phyloP scores from a whole-genome alignment of 768 basidiomycete species.

The Amylocystis lapponica region DNA sequence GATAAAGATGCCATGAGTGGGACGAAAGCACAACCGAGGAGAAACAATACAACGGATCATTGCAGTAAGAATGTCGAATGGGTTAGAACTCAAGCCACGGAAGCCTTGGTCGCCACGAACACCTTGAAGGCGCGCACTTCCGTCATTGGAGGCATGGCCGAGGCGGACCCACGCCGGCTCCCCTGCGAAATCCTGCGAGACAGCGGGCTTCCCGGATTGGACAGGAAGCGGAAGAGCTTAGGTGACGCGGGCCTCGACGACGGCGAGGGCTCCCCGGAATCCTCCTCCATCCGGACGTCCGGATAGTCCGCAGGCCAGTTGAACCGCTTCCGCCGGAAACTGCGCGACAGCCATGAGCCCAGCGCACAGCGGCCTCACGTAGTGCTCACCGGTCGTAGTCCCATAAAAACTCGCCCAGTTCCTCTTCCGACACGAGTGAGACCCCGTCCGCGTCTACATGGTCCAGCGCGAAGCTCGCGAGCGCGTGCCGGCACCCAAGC shows the following conservation, averaged over 20 bases:
- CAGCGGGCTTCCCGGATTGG: not conserved
- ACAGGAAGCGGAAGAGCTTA: not conserved
- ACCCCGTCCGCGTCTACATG: constrained; percentile 17
- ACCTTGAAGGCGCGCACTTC: constrained; percentile 19
- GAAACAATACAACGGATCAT: not conserved
- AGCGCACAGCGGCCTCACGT: constrained; percentile 5
- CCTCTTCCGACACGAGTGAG: constrained; percentile 20
- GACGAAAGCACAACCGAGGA: not conserved
- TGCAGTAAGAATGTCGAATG: not conserved
- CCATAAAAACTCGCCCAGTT: constrained; percentile 39
- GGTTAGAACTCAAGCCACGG: not conserved
- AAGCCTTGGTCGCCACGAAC: constrained; percentile 14
- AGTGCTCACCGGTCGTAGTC: constrained; percentile 51
- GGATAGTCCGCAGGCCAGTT: constrained; percentile 55
- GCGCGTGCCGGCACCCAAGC: constrained; percentile 54
- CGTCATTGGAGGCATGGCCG: no score
- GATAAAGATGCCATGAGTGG: no score
- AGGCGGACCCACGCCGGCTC: no score
- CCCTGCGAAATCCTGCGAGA: no score
- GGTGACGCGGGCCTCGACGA: constrained; percentile 1
- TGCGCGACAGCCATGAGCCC: constrained; percentile 20
- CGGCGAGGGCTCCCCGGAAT: constrained; percentile 3
- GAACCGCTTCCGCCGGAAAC: constrained; percentile 63
- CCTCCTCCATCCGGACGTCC: constrained; percentile 11
- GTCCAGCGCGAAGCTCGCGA: constrained; percentile 43